Conservation (phyloP, 2,329 filamentous ascomycete genomes). For the Chlorencoelia australis region DNA sequence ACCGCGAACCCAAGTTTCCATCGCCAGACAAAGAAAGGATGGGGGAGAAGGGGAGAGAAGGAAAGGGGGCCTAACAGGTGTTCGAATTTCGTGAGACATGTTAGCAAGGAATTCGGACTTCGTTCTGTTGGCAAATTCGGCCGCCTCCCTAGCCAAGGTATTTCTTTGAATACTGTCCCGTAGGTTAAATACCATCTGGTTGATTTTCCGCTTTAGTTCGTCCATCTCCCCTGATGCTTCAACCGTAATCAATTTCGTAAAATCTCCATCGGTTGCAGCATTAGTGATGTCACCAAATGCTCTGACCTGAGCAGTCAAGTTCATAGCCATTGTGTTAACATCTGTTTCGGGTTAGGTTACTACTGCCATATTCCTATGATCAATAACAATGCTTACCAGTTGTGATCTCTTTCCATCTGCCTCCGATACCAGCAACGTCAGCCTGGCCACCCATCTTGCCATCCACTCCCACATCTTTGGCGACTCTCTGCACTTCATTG, state of each 20-base stretch:
- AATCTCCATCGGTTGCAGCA: conserved; percentile 90
- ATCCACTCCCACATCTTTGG: conserved; percentile 92
- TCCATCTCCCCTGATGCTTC: conserved; percentile 99
- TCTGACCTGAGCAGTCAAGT: conserved; percentile 88
- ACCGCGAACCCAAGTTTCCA: neutral
- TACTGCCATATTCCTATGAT: neutral
- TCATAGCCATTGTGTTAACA: conserved; percentile 39
- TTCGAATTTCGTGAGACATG: conserved; percentile 97
- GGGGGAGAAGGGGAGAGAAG: neutral
- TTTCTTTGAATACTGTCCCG: conserved; percentile 95
- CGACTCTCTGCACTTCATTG: conserved; percentile 88
- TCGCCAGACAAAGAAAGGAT: neutral
- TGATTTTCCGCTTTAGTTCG: conserved; percentile 97
- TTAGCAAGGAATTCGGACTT: conserved; percentile 98
- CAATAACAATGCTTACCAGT: conserved; percentile 38
- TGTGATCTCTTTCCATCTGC: conserved; percentile 96
- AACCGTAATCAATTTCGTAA: conserved; percentile 92
- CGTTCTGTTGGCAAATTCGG: conserved; percentile 93
- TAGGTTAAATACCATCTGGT: conserved; percentile 95
- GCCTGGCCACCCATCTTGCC: conserved; percentile 98
- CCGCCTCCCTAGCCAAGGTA: conserved; percentile 88
- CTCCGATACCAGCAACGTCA: conserved; percentile 84
- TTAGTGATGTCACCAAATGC: conserved; percentile 99
- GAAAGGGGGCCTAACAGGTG: conserved; percentile 52
- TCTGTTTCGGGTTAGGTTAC: conserved; percentile 6